These are phyloP conservation scores for Xylaria arbuscula DNA, from an alignment of 2,329 filamentous ascomycete species.

Conservation along the genomic window DNA sequence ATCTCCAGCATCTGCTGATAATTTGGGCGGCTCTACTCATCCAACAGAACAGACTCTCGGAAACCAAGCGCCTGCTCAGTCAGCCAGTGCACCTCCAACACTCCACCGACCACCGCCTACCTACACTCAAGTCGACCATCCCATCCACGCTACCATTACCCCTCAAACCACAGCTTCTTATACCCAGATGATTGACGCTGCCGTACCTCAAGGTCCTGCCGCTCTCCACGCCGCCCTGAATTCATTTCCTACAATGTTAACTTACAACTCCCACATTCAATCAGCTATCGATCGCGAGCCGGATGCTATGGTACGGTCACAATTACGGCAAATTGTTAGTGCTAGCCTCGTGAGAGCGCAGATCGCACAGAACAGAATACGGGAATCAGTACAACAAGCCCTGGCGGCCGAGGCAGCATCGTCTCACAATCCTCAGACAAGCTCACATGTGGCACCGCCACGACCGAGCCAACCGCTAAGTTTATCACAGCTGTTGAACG, in stretches of 20 bases:
- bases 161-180: conserved; percentile 57
- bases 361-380: conserved; percentile 55
- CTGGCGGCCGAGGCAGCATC: conserved; percentile 26
- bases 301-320: conserved; percentile 59
- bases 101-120: conserved; percentile 43
- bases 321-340: conserved; percentile 63
- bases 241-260: conserved; percentile 61
- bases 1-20: conserved; percentile 34
- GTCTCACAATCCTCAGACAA: conserved; percentile 12
- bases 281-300: conserved; percentile 63
- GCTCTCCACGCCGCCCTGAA: conserved; percentile 60
- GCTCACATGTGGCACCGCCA: conserved; percentile 20
- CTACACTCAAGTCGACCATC: conserved; percentile 49
- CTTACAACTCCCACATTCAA: conserved; percentile 61
- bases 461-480: conserved; percentile 33
- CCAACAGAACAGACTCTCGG: conserved; percentile 27
- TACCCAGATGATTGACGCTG: conserved; percentile 63
- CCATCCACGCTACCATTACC: conserved; percentile 50
- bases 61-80: conserved; percentile 39
- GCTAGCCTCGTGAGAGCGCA: conserved; percentile 60
- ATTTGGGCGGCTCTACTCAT: conserved; percentile 21
- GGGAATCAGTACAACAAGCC: conserved; percentile 46
- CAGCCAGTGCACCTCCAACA: conserved; percentile 45
- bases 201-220: conserved; percentile 62
- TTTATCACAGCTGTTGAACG: conserved; percentile 34